Percentiles rank a stretch among this genome's conserved stretches.
phyloP scores from a whole-genome alignment of 306 rosid genomes.

The Vachellia pachyceras region DNA sequence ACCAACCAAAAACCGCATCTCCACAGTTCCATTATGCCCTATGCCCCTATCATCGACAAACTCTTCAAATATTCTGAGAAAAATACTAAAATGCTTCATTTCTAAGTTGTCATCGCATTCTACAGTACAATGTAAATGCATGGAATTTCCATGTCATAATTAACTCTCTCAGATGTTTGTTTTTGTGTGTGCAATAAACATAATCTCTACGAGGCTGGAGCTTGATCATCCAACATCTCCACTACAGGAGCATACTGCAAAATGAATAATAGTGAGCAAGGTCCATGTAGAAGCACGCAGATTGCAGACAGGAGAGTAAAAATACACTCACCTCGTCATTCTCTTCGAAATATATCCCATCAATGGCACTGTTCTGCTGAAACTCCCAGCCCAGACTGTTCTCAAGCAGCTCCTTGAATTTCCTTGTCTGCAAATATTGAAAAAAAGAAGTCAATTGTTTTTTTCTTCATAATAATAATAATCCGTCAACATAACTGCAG shows the following conservation, averaged over 20 bases:
- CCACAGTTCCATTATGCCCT: not conserved
- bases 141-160: not conserved
- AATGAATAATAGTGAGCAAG: conserved; percentile 28
- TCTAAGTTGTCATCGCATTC: not conserved
- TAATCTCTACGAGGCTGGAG: conserved; percentile 35
- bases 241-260: conserved; percentile 89
- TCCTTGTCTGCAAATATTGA: conserved; percentile 62
- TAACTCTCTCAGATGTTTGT: not conserved
- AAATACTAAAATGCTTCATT: not conserved
- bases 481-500: conserved; percentile 14
- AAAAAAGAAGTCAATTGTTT: conserved; percentile 8
- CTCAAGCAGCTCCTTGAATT: conserved; percentile 74
- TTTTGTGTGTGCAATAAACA: conserved; percentile 11
- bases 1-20: not conserved
- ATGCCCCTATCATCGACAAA: not conserved
- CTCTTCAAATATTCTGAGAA: not conserved
- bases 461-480: not conserved
- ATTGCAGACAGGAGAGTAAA: not conserved
- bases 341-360: conserved; percentile 75
- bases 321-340: conserved; percentile 73
- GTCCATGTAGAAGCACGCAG: conserved; percentile 6
- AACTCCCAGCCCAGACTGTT: conserved; percentile 81
- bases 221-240: conserved; percentile 71
- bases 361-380: conserved; percentile 55
- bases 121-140: not conserved